phyloP scores from a whole-genome alignment of 1,284 basidiomycete species.

The Abortiporus biennis region DNA sequence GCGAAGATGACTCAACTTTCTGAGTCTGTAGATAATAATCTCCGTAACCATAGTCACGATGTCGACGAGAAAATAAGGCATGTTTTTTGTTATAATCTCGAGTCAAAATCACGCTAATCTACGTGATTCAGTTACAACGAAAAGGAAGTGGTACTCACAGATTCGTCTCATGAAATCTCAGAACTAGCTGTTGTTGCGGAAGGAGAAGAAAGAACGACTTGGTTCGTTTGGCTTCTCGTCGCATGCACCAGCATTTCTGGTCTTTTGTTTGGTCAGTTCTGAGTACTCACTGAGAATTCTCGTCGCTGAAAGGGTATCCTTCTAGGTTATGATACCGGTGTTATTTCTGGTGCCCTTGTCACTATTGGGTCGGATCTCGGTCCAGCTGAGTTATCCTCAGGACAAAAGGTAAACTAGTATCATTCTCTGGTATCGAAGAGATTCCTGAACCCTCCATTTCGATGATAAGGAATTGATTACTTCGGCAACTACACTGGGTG shows the following conservation, averaged over 20 bases:
- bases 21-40: too few species aligned
- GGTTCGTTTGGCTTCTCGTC: slow-evolving; percentile 68
- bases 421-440: slow-evolving; percentile 1
- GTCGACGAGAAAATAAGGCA: slow-evolving; percentile 2
- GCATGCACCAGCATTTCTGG: slow-evolving; percentile 68
- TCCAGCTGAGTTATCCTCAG: slow-evolving; percentile 46
- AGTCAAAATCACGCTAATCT: background rate
- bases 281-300: slow-evolving; percentile 18
- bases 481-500: slow-evolving; percentile 75
- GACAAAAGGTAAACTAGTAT: slow-evolving; percentile 49
- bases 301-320: background rate
- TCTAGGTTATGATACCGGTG: slow-evolving; percentile 77
- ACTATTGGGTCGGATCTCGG: slow-evolving; percentile 69
- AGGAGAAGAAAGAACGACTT: slow-evolving; percentile 62
- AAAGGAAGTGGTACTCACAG: slow-evolving; percentile 16
- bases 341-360: slow-evolving; percentile 73
- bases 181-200: slow-evolving; percentile 60
- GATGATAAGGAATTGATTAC: slow-evolving; percentile 69
- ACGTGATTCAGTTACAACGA: slow-evolving; percentile 18
- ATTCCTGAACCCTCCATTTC: slow-evolving; percentile 1
- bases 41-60: too few species aligned
- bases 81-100: background rate
- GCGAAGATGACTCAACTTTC: too few species aligned
- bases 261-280: slow-evolving; percentile 75
- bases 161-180: slow-evolving; percentile 49